Percentiles rank a stretch among this genome's conserved stretches.
Evolutionary conservation across 2,329 filamentous ascomycete species (phyloP).

Genomic region (Lecanicillium sp.): DNA sequence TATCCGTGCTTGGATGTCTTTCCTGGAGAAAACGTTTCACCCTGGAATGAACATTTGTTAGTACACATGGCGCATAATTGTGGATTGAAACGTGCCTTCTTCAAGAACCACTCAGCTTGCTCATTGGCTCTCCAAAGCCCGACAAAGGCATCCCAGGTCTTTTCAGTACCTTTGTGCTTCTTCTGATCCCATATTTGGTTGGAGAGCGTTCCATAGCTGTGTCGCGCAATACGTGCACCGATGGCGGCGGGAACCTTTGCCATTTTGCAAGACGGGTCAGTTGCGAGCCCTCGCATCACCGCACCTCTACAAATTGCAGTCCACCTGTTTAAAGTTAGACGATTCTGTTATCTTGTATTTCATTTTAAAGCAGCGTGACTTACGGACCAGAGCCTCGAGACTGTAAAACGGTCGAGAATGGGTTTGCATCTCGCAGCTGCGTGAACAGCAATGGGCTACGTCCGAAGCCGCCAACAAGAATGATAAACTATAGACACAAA

Average conservation of each 20-base stretch:
- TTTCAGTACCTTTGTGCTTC: too few relatives aligned
- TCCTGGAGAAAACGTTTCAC: slow-evolving; percentile 7
- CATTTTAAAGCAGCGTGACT: slow-evolving; percentile 7
- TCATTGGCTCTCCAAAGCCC: too few relatives aligned
- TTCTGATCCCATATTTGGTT: too few relatives aligned
- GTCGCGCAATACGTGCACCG: too few relatives aligned
- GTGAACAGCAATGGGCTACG: slow-evolving; percentile 19
- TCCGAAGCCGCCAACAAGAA: slow-evolving; percentile 32
- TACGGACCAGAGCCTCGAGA: slow-evolving; percentile 22
- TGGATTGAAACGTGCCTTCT: slow-evolving; percentile 15
- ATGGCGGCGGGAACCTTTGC: too few relatives aligned
- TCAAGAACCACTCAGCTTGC: too few relatives aligned
- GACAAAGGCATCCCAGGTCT: too few relatives aligned
- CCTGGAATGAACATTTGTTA: slow-evolving; percentile 5
- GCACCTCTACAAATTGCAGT: slow-evolving; percentile 26
- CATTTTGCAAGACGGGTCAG: too few relatives aligned
- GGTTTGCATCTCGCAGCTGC: slow-evolving; percentile 6
- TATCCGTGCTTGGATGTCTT: neutral
- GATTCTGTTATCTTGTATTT: neutral
- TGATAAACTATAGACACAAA: slow-evolving; percentile 21
- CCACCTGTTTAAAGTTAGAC: slow-evolving; percentile 16
- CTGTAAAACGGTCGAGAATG: slow-evolving; percentile 20
- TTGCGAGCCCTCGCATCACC: slow-evolving; percentile 11
- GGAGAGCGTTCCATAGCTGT: too few relatives aligned
- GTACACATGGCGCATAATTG: slow-evolving; percentile 10